A percentile compares a stretch with the other conserved stretches of the same genome.
phyloP scores from a whole-genome alignment of 176 grass and related monocot genomes.

The Paspalum vaginatum region DNA sequence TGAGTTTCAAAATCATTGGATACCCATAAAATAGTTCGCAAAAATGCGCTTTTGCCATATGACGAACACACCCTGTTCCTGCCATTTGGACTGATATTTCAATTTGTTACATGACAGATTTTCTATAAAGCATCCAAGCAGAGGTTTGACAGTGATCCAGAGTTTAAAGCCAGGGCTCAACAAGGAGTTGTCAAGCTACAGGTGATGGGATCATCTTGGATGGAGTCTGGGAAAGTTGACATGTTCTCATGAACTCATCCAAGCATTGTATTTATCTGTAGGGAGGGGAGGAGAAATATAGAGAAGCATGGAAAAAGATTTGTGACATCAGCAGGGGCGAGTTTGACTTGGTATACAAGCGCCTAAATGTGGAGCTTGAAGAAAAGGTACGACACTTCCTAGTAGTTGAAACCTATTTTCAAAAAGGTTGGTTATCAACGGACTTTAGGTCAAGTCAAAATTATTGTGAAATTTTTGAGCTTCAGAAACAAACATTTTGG shows the following conservation, averaged over 20 bases:
- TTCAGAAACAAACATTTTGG: not conserved
- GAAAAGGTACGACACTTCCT: conserved; percentile 68
- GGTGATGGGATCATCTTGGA: conserved; percentile 44
- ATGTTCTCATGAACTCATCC: conserved; percentile 27
- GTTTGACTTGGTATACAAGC: conserved; percentile 86
- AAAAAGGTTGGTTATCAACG: not conserved
- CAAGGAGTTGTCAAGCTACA: conserved; percentile 86
- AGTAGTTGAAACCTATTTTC: not conserved
- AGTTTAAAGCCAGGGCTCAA: conserved; percentile 89
- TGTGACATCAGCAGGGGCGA: conserved; percentile 93
- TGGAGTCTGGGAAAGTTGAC: conserved; percentile 18
- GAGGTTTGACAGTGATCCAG: conserved; percentile 77
- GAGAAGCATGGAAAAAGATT: conserved; percentile 91
- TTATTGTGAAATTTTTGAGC: not conserved
- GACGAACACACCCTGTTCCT: not conserved
- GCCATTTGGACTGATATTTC: conserved; percentile 12
- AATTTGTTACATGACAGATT: conserved; percentile 50
- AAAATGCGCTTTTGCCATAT: not conserved
- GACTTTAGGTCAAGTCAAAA: not conserved
- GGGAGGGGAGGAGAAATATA: conserved; percentile 81
- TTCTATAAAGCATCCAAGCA: conserved; percentile 97
- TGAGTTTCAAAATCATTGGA: conserved; percentile 9
- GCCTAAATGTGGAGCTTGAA: conserved; percentile 71
- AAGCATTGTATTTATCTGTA: conserved; percentile 45
- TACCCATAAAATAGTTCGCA: not conserved